Conservation (phyloP, 139 green algal species). For the Chlamydomonas urium region DNA sequence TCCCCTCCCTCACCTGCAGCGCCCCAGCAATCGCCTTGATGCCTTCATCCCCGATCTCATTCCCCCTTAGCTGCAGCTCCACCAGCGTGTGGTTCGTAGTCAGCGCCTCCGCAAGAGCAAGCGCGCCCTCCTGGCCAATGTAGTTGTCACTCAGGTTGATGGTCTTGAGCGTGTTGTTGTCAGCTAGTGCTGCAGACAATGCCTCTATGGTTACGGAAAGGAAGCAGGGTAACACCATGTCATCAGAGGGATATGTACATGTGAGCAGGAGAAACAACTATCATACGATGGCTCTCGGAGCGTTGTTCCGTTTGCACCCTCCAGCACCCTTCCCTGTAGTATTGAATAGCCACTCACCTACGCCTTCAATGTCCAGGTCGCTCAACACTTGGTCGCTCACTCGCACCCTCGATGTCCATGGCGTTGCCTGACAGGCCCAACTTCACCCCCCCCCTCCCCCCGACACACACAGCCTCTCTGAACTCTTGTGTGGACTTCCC, state of each 20-base stretch:
- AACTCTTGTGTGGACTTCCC: too few species aligned
- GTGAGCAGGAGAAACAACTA: too few species aligned
- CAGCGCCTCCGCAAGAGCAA: conserved; percentile 71
- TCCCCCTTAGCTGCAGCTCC: conserved; percentile 88
- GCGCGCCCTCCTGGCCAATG: conserved; percentile 30
- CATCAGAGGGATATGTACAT: too few species aligned
- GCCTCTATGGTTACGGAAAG: conserved; percentile 2
- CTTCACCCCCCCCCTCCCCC: too few species aligned
- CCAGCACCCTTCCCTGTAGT: too few species aligned
- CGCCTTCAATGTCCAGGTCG: too few species aligned
- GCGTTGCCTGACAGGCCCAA: conserved; percentile 78
- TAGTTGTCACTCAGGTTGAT: conserved; percentile 87
- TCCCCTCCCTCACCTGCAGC: conserved; percentile 45
- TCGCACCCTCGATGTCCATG: conserved; percentile 44
- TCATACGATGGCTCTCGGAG: too few species aligned
- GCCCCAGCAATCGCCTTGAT: conserved; percentile 72
- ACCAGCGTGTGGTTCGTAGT: conserved; percentile 64
- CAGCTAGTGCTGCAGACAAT: conserved; percentile 66
- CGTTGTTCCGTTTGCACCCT: too few species aligned
- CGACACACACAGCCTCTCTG: too few species aligned
- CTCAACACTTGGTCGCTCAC: too few species aligned
- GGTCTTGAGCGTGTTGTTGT: conserved; percentile 47
- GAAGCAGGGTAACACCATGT: too few species aligned
- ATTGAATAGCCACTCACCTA: too few species aligned
- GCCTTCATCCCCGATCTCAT: conserved; percentile 86